These are phyloP conservation scores for Entelexis paramagnoliae DNA, from an alignment of 1,139 yeast species.

Conservation along the genomic window DNA sequence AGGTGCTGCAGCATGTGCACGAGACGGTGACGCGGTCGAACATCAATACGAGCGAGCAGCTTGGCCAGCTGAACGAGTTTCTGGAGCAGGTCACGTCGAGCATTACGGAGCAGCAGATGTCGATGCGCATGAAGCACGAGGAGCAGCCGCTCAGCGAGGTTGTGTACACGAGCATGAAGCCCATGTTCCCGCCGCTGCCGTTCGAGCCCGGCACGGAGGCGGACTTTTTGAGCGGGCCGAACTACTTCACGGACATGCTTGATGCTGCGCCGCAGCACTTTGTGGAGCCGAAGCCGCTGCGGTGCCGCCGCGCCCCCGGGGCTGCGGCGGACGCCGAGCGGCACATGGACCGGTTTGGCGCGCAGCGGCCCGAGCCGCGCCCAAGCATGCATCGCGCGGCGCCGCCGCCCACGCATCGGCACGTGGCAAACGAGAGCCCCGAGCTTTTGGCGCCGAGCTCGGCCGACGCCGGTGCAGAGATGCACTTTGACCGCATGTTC, in stretches of 20 bases:
- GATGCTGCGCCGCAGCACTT: background rate
- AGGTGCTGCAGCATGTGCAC: background rate
- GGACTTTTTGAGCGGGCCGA: background rate
- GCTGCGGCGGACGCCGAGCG: too few species aligned
- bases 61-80: constrained; percentile 21
- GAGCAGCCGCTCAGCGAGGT: constrained; percentile 1
- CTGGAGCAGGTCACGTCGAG: constrained; percentile 17
- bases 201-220: constrained; percentile 5
- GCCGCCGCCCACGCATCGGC: too few species aligned
- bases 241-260: background rate
- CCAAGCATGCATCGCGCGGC: too few species aligned
- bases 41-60: constrained; percentile 8
- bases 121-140: background rate
- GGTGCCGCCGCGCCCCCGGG: too few species aligned
- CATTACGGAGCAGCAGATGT: constrained; percentile 4
- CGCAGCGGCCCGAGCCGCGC: too few species aligned
- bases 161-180: background rate
- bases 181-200: constrained; percentile 1
- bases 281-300: background rate
- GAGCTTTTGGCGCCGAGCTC: too few species aligned
- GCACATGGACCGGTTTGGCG: too few species aligned
- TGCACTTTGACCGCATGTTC: background rate
- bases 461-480: too few species aligned
- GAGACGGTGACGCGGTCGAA: background rate
- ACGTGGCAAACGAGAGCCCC: too few species aligned